A percentile compares a stretch with the other conserved stretches of the same genome.
phyloP scores from a whole-genome alignment of 2,329 filamentous ascomycete genomes.

The Westerdykella ornata region DNA sequence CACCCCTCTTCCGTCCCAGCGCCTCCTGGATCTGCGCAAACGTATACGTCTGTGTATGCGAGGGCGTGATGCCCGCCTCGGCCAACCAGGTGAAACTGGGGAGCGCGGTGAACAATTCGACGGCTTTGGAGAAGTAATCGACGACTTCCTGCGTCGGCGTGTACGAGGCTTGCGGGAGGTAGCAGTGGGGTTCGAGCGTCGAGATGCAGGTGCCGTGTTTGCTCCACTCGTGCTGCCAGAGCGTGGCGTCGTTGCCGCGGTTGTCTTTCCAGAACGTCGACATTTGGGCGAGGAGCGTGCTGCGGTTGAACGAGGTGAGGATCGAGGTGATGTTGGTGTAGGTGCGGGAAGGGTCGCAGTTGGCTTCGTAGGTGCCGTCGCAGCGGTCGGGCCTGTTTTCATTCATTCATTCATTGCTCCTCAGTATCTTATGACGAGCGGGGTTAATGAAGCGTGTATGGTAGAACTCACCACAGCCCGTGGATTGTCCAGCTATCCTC shows the following conservation, averaged over 20 bases:
- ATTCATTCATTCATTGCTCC: background rate
- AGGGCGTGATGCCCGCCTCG: conserved; percentile 55
- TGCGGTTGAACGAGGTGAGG: conserved; percentile 49
- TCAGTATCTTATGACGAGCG: too few species aligned
- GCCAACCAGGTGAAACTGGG: conserved; percentile 59
- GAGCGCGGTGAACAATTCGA: conserved; percentile 59
- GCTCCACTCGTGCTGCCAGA: conserved; percentile 67
- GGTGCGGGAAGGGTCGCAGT: conserved; percentile 55
- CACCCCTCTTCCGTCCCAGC: conserved; percentile 48
- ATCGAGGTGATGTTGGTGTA: conserved; percentile 62
- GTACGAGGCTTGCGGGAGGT: conserved; percentile 47
- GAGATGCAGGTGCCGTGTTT: conserved; percentile 70
- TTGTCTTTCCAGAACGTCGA: conserved; percentile 65
- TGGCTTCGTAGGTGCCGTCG: conserved; percentile 61
- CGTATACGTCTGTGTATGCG: conserved; percentile 52
- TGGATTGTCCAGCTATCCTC: conserved; percentile 68
- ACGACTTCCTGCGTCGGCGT: conserved; percentile 54
- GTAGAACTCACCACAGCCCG: conserved; percentile 52
- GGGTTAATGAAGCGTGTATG: too few species aligned
- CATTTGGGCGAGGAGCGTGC: conserved; percentile 60
- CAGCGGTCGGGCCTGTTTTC: conserved; percentile 48
- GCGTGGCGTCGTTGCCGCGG: conserved; percentile 54
- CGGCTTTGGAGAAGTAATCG: conserved; percentile 62
- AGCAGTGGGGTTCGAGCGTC: conserved; percentile 60
- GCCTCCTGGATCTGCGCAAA: conserved; percentile 53